Base-by-base conservation (phyloP, 257 asterid genomes). In the Plantago major region DNA sequence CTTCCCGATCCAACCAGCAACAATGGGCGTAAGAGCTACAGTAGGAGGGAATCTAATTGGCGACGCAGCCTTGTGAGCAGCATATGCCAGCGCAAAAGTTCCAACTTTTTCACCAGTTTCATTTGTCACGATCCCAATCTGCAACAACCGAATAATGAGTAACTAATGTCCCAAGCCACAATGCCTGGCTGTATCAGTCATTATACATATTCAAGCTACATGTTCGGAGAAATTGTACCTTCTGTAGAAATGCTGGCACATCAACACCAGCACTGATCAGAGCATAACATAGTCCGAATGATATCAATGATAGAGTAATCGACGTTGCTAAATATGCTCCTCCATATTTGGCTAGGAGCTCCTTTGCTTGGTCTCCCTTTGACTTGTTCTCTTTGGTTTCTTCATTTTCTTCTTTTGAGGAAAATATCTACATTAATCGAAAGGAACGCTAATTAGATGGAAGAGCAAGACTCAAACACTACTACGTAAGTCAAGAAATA, bases 41-140 rank as follows among this genome's bases (percentile, higher is more conserved):
- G 96, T 89, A 3, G 99, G 99, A 1, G 99, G 97, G 55, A 93
- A 93, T 58, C 96, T 82, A 50, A 89, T 93, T 1, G 97, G 99
- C 13, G 97, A 93, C 42, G 97, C 99, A 38, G 99, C 99, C 76
- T 93, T 93, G 72, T 89, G 99, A 9, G 96, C 99, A 5, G 97
- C 99, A 62, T 93, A 93, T 7, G 99, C 96, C 78, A 89, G 74
- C 10, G 97, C 97, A 66, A 89, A 83, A 40, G 97, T 89, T 67
- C 97, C 99, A 14, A 93, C 97, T 46, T 85, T 93, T 70, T 89
- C 99, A 43, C 96, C 94, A 0, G 95, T 78, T 58, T 74, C 95
- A 52, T 73, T 83, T 2, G 80, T 55, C 6, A 92, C 69, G 66
- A 89, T 83, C 43, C 97, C 99, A 3, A 87, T 73, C 95, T 88